phyloP scores from a whole-genome alignment of 2,329 filamentous ascomycete genomes.

The Botrytis deweyae region DNA sequence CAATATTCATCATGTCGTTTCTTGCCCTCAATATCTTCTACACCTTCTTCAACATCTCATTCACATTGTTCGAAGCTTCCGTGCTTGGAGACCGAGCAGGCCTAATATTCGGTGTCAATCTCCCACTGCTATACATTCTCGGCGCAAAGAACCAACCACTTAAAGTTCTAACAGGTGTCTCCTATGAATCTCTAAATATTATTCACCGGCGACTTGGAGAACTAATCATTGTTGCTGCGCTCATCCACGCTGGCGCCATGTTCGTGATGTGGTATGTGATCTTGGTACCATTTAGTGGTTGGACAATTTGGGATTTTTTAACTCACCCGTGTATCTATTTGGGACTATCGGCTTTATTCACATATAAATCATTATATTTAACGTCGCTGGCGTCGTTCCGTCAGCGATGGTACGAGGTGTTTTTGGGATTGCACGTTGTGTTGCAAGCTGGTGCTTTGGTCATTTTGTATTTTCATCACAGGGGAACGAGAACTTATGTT shows the following conservation, averaged over 20 bases:
- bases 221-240: slow-evolving; percentile 57
- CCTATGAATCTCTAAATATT: slow-evolving; percentile 65
- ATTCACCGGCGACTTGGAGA: slow-evolving; percentile 64
- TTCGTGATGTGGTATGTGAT: slow-evolving; percentile 53
- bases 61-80: slow-evolving; percentile 52
- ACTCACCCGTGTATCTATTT: slow-evolving; percentile 51
- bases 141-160: slow-evolving; percentile 67
- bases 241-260: slow-evolving; percentile 57
- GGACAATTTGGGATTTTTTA: slow-evolving; percentile 51
- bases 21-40: slow-evolving; percentile 58
- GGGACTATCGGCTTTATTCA: slow-evolving; percentile 54
- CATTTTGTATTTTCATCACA: slow-evolving; percentile 61
- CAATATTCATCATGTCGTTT: slow-evolving; percentile 52
- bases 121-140: slow-evolving; percentile 59
- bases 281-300: slow-evolving; percentile 51
- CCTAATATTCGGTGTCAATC: slow-evolving; percentile 47
- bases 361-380: slow-evolving; percentile 61
- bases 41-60: slow-evolving; percentile 52
- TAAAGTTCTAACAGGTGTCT: slow-evolving; percentile 58
- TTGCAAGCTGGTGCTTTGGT: slow-evolving; percentile 55
- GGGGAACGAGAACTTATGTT: slow-evolving; percentile 53
- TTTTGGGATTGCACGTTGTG: slow-evolving; percentile 57
- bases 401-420: slow-evolving; percentile 61
- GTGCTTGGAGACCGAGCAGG: slow-evolving; percentile 45
- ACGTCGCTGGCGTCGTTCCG: slow-evolving; percentile 61